Conservation (phyloP, 345 rosid species). For the Salix exigua region DNA sequence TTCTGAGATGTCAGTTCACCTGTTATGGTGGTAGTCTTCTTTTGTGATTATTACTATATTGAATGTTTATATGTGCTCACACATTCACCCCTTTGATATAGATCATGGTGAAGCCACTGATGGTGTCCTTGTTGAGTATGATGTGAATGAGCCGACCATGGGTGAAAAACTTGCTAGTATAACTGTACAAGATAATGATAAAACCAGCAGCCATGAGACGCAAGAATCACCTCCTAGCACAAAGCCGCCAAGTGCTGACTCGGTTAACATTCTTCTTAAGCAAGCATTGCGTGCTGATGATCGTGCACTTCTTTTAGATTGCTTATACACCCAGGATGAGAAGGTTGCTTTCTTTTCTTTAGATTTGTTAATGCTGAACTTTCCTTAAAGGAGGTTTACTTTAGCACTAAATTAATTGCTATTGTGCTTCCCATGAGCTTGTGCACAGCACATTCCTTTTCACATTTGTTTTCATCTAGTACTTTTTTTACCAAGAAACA, state of each 20-base stretch:
- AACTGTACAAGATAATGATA: constrained; percentile 37
- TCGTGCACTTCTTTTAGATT: constrained; percentile 76
- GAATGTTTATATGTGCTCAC: background rate
- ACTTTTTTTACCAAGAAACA: background rate
- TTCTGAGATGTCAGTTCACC: background rate
- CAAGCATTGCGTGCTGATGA: constrained; percentile 91
- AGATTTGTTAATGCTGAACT: background rate
- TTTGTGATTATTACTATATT: background rate
- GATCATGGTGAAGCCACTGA: constrained; percentile 61
- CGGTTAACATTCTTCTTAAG: constrained; percentile 72
- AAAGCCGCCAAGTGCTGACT: constrained; percentile 87
- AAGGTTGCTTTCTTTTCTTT: constrained; percentile 45
- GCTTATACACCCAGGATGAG: constrained; percentile 81
- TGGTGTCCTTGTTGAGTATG: constrained; percentile 62
- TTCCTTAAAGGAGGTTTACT: background rate
- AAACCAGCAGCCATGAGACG: constrained; percentile 28
- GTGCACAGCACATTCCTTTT: background rate
- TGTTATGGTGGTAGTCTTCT: background rate
- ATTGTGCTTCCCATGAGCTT: background rate
- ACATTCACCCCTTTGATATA: constrained; percentile 8
- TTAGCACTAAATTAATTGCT: background rate
- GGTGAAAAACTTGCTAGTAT: constrained; percentile 78
- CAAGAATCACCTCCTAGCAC: constrained; percentile 27
- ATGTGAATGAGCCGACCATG: constrained; percentile 78
- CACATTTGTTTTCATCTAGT: background rate